Conservation (phyloP, 2,329 filamentous ascomycete species). For the Geosmithia putterillii region DNA sequence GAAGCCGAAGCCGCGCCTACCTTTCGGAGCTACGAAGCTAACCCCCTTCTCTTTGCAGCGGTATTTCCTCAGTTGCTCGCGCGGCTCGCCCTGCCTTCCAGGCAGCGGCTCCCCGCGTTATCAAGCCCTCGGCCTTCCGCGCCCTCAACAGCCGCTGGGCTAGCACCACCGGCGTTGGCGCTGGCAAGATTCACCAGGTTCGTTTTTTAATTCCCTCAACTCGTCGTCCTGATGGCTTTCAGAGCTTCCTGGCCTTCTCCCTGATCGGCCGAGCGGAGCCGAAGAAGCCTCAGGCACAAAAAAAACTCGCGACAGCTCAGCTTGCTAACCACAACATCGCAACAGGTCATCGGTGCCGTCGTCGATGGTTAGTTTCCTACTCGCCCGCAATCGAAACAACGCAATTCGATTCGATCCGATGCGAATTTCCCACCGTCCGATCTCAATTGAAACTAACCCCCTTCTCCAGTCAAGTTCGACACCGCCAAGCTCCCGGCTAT, state of each 20-base stretch:
- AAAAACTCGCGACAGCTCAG: constrained; percentile 1
- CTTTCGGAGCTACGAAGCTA: constrained; percentile 22
- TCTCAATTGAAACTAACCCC: constrained; percentile 11
- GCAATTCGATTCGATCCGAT: constrained; percentile 1
- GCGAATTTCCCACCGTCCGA: background rate
- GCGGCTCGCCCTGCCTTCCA: constrained; percentile 49
- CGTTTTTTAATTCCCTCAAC: constrained; percentile 14
- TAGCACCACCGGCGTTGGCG: constrained; percentile 39
- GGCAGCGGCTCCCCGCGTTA: constrained; percentile 42
- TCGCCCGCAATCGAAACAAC: constrained; percentile 7
- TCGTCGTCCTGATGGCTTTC: background rate
- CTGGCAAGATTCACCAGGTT: constrained; percentile 61
- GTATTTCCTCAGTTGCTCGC: constrained; percentile 53
- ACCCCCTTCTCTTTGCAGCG: constrained; percentile 31
- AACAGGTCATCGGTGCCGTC: constrained; percentile 94
- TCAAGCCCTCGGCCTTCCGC: constrained; percentile 43
- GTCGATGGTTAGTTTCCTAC: constrained; percentile 74
- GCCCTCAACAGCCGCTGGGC: constrained; percentile 45
- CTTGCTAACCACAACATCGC: constrained; percentile 13
- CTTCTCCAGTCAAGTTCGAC: constrained; percentile 82
- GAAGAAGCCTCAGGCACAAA: constrained; percentile 3
- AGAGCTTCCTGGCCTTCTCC: background rate
- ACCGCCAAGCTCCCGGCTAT: constrained; percentile 86
- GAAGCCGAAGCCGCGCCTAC: no score
- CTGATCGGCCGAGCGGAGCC: constrained; percentile 3